A percentile compares a stretch with the other conserved stretches of the same genome.
Conservation (phyloP, 169 alveolate species). For the Hepatocystis sp. region DNA sequence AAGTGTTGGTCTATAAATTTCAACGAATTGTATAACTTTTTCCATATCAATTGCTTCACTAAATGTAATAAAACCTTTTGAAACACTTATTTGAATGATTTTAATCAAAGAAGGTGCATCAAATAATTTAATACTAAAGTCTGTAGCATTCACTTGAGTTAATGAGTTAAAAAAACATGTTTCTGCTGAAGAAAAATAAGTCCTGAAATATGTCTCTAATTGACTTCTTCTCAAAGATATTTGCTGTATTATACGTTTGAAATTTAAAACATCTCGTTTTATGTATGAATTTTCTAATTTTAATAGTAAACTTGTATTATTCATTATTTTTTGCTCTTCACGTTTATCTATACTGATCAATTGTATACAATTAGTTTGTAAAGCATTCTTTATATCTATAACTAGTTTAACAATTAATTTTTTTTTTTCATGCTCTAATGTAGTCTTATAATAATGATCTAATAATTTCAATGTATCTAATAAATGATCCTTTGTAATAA, state of each 20-base stretch:
- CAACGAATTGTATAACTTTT: conserved; percentile 10
- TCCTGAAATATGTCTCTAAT: conserved; percentile 38
- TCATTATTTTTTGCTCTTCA: conserved; percentile 10
- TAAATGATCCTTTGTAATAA: conserved; percentile 23
- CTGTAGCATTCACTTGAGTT: no score
- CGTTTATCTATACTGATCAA: neutral
- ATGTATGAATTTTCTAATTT: conserved; percentile 39
- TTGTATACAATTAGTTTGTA: conserved; percentile 1
- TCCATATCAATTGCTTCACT: neutral
- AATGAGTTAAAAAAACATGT: no score
- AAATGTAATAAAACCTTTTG: conserved; percentile 1
- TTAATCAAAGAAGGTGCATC: no score
- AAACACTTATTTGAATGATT: neutral
- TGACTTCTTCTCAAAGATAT: conserved; percentile 22
- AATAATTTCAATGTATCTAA: conserved; percentile 12
- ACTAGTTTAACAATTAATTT: conserved; percentile 11
- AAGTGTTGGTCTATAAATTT: conserved; percentile 48
- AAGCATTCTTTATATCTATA: conserved; percentile 20
- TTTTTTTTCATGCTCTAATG: conserved; percentile 21
- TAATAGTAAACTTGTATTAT: conserved; percentile 24
- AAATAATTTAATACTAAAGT: no score
- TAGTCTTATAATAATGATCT: conserved; percentile 25
- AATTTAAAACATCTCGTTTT: conserved; percentile 48
- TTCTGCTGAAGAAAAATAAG: conserved; percentile 25
- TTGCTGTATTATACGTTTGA: conserved; percentile 20